phyloP scores from a whole-genome alignment of 768 basidiomycete species.

The Jaapia argillacea region DNA sequence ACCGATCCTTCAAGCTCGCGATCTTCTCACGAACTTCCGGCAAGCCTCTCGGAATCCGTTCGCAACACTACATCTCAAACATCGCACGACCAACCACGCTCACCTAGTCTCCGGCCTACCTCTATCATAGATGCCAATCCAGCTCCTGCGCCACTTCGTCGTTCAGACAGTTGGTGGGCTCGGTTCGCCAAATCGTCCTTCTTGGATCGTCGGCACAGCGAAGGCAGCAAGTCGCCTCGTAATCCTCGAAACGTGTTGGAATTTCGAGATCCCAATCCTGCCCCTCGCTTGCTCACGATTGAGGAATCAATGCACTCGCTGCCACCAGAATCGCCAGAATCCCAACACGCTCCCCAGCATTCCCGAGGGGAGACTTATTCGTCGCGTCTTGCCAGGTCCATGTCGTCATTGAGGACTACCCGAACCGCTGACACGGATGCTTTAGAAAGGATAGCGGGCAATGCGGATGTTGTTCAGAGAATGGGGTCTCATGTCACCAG shows the following conservation, averaged over 20 bases:
- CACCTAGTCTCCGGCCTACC: constrained; percentile 23
- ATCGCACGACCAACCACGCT: constrained; percentile 15
- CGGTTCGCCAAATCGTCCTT: constrained; percentile 60
- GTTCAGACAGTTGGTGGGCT: constrained; percentile 73
- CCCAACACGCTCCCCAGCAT: constrained; percentile 1
- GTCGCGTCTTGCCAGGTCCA: constrained; percentile 21
- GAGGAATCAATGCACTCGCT: constrained; percentile 37
- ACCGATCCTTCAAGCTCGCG: constrained; percentile 5
- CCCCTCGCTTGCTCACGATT: constrained; percentile 52
- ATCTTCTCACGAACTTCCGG: constrained; percentile 1
- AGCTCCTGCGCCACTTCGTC: constrained; percentile 38
- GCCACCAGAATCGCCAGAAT: constrained; percentile 8
- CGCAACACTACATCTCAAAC: not conserved
- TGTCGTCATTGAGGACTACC: constrained; percentile 42
- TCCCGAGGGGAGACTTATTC: constrained; percentile 8
- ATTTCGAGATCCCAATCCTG: constrained; percentile 75
- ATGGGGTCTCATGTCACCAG: constrained; percentile 7
- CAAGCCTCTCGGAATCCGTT: not conserved
- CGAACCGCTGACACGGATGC: constrained; percentile 60
- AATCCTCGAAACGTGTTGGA: constrained; percentile 27
- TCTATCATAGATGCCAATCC: constrained; percentile 33
- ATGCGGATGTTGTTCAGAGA: constrained; percentile 61
- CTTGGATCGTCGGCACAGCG: constrained; percentile 45
- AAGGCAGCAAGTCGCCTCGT: constrained; percentile 12
- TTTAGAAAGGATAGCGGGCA: constrained; percentile 54